These are phyloP conservation scores for Knoxdaviesia proteae DNA, from an alignment of 2,329 filamentous ascomycete genomes.

Conservation along the genomic window DNA sequence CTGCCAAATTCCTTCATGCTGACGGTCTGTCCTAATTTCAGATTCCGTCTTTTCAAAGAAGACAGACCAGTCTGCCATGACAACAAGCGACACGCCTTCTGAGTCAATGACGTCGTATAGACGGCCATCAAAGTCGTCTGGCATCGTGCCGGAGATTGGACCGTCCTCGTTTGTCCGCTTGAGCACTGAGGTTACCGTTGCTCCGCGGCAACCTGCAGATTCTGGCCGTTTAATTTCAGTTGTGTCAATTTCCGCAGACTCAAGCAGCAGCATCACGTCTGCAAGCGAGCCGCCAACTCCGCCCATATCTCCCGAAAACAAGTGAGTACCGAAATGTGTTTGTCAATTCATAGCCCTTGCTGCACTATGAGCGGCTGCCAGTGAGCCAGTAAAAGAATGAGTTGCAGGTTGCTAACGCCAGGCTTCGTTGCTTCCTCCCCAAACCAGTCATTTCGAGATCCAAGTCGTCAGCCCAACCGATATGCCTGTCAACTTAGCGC, in stretches of 20 bases:
- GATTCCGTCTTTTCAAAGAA: slow-evolving; percentile 25
- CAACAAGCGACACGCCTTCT: slow-evolving; percentile 8
- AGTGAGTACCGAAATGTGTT: slow-evolving; percentile 8
- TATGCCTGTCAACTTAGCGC: too few species aligned
- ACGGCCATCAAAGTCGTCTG: slow-evolving; percentile 11
- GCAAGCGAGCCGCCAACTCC: slow-evolving; percentile 10
- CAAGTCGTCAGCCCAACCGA: too few species aligned
- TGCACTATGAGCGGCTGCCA: too few species aligned
- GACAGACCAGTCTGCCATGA: slow-evolving; percentile 16
- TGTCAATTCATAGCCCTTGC: too few species aligned
- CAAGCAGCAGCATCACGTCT: slow-evolving; percentile 2
- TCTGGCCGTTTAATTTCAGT: slow-evolving; percentile 14
- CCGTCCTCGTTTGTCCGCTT: slow-evolving; percentile 21
- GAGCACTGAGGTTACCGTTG: slow-evolving; percentile 16
- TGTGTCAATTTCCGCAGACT: slow-evolving; percentile 16
- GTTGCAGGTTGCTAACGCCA: too few species aligned
- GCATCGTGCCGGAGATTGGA: slow-evolving; percentile 17
- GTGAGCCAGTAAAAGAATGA: too few species aligned
- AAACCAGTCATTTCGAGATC: too few species aligned
- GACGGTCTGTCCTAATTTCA: slow-evolving; percentile 1
- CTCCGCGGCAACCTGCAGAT: slow-evolving; percentile 13
- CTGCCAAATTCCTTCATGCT: too few species aligned
- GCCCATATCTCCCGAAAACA: slow-evolving; percentile 10
- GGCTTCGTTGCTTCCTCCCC: too few species aligned
- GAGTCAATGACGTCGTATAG: slow-evolving; percentile 13